A percentile compares a stretch with the other conserved stretches of the same genome.
Conservation (phyloP, 306 rosid species). For the Citrullus mucosospermus region DNA sequence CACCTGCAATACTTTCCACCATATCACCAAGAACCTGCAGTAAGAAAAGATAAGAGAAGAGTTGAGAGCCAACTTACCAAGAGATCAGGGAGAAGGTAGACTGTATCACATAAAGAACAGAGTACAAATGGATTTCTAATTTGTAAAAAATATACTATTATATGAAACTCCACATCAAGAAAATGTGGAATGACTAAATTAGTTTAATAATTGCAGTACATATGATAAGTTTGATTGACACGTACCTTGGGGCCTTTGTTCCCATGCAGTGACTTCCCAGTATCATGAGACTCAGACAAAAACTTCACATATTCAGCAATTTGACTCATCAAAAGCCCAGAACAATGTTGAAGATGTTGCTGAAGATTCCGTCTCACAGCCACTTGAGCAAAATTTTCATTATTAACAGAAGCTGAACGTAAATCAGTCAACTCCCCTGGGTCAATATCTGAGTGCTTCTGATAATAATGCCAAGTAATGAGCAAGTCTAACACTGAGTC, state of each 20-base stretch:
- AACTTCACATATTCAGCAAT: conserved; percentile 53
- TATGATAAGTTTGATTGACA: background rate
- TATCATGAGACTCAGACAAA: conserved; percentile 28
- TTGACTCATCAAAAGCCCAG: conserved; percentile 48
- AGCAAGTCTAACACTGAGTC: conserved; percentile 88
- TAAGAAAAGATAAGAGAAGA: background rate
- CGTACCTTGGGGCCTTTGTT: conserved; percentile 73
- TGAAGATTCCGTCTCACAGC: conserved; percentile 62
- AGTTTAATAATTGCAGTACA: background rate
- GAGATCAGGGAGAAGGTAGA: background rate
- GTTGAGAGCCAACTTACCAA: background rate
- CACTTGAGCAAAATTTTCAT: conserved; percentile 75
- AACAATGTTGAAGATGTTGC: conserved; percentile 63
- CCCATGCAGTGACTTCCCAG: conserved; percentile 23
- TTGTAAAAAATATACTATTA: background rate
- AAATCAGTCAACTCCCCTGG: conserved; percentile 88
- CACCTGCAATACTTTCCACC: conserved; percentile 92
- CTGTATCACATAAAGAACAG: background rate
- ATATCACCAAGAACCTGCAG: conserved; percentile 84
- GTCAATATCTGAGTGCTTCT: conserved; percentile 49
- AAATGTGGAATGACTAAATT: background rate
- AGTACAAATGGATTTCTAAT: background rate
- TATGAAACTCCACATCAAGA: background rate
- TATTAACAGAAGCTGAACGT: conserved; percentile 87
- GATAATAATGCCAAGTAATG: conserved; percentile 70